Evolutionary conservation across 1,139 yeast species (phyloP).

Genomic region (Candida sanyaensis): DNA sequence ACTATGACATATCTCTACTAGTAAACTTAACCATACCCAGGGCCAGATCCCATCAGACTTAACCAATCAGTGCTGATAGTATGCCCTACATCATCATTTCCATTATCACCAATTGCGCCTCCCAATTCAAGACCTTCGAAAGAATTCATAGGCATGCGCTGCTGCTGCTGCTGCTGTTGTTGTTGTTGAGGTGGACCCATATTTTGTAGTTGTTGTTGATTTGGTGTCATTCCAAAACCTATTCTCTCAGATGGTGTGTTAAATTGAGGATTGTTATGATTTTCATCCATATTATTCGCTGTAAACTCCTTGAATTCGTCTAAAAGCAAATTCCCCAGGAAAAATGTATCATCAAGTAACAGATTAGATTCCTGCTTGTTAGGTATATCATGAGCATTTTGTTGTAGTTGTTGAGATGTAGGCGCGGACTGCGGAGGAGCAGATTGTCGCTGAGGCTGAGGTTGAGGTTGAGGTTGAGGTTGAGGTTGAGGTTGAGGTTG

Average conservation of each 20-base stretch:
- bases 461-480: slow-evolving; percentile 10
- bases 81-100: slow-evolving; percentile 10
- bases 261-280: neutral
- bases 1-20: neutral
- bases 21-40: slow-evolving; percentile 25
- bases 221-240: neutral
- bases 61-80: slow-evolving; percentile 32
- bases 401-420: slow-evolving; percentile 6
- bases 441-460: slow-evolving; percentile 11
- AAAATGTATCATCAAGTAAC: slow-evolving; percentile 8
- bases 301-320: slow-evolving; percentile 7
- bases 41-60: slow-evolving; percentile 39
- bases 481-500: neutral
- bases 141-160: slow-evolving; percentile 1
- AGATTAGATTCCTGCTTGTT: slow-evolving; percentile 3
- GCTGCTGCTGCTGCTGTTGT: slow-evolving; percentile 13
- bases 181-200: slow-evolving; percentile 10
- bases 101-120: slow-evolving; percentile 3
- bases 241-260: slow-evolving; percentile 1
- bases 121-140: slow-evolving; percentile 3
- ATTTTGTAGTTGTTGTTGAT: slow-evolving; percentile 17
- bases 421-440: slow-evolving; percentile 10
- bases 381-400: slow-evolving; percentile 8
- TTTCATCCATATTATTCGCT: slow-evolving; percentile 1
- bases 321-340: slow-evolving; percentile 5